Evolutionary conservation across 192 early-diverging fungal genomes (phyloP).

Genomic region (Geranomyces michiganensis): DNA sequence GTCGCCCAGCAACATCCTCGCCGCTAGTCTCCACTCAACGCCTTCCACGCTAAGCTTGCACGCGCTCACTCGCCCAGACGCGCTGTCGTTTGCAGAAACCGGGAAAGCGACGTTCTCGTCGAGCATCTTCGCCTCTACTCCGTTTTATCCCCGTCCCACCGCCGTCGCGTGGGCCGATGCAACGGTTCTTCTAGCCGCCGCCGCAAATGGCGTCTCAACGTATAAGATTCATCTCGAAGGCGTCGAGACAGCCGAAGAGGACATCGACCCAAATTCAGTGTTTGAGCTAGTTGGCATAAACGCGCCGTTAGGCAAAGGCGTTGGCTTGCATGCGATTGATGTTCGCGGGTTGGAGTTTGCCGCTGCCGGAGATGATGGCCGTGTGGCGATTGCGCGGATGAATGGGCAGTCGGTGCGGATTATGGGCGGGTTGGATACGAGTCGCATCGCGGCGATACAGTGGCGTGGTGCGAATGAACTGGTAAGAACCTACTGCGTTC

Average conservation of each 20-base stretch:
- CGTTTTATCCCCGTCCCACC: background rate
- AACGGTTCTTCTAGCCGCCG: background rate
- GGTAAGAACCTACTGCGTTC: too few relatives aligned
- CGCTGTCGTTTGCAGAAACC: background rate
- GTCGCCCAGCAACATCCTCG: background rate
- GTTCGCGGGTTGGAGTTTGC: conserved; percentile 1
- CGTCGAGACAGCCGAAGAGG: background rate
- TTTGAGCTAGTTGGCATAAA: too few relatives aligned
- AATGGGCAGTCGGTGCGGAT: conserved; percentile 11
- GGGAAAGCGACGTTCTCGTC: background rate
- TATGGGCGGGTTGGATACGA: conserved; percentile 7
- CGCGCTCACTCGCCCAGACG: background rate
- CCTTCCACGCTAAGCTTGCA: background rate
- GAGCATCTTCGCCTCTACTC: background rate
- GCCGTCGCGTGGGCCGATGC: conserved; percentile 4
- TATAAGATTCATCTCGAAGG: background rate
- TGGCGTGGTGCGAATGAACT: conserved; percentile 72
- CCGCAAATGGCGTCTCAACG: background rate
- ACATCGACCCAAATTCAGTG: background rate
- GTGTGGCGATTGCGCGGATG: background rate
- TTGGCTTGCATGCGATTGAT: background rate
- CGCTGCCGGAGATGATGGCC: background rate
- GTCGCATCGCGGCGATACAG: conserved; percentile 58
- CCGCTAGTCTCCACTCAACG: background rate
- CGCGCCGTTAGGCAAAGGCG: conserved; percentile 11